Base-by-base conservation (phyloP, 1,284 basidiomycete species). In the Moniliella sp. region DNA sequence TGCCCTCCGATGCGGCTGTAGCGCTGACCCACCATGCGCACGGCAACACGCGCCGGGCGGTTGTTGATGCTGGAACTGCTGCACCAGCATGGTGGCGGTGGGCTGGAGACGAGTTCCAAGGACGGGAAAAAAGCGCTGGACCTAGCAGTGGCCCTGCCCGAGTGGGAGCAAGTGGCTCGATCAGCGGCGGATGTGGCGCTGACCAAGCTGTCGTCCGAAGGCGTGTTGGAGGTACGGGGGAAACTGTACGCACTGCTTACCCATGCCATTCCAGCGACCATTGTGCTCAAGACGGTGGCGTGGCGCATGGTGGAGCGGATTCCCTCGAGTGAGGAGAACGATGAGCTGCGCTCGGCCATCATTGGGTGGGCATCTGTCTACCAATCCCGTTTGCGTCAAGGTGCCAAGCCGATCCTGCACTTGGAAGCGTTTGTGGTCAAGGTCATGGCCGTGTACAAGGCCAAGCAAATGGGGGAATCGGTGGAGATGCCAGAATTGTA, bases 151-250 rank as follows among this genome's bases (percentile, higher is more conserved):
- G 63, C 86, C 10, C 83, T 91, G 62, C 86, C 91, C 9, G 91
- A 99, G 56, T 99, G 91, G 91, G 88, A 99, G 62, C 78, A 77
- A n/a, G 97, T 93, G 58, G 86, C 83, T 47, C 68, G 75, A 45
- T 82, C 84, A 59, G 76, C 93, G 9, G 86, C 80, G n/a, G 81
- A 88, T 57, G 62, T 79, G 50, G 88, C 97, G 46, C 65, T 94
- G n/a, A 69, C 73, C 44, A 82, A 93, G 51, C 91, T 94, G 62
- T 73, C 75, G n/a, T 83, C 91, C 9, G 73, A 76, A 37, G 73
- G 75, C 34, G 73, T 97, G 31, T 78, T 94, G 68, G 80, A 83
- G 53, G 78, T 94, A 7, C 72, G 91, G 34, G 71, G 72, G 21
- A 93, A 88, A 64, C 69, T 94, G 32, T 99, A 97, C 61, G 91